Evolutionary conservation across 345 rosid species (phyloP), one percentile per base, ranked within the genome.

Genomic region (Corchorus capsularis): DNA sequence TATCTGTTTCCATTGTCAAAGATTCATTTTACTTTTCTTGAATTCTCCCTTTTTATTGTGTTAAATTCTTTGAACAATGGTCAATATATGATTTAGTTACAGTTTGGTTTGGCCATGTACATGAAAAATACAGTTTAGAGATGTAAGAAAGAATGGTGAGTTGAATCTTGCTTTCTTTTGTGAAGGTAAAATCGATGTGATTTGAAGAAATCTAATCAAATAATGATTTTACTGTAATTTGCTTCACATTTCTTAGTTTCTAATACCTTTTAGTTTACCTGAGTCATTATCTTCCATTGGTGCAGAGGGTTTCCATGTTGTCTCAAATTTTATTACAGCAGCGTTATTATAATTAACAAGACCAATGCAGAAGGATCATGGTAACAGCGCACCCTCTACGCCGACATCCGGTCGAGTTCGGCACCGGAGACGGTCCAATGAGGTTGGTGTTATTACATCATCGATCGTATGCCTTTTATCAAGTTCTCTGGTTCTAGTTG

Each of bases 381-480:
- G 17, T 78, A 13, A 5, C 46, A 55, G 49, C 72, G 57, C 76
- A 50, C 77, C 68, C 16, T 6, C 60, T 65, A 55, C 77, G 8
- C 72, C 77, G 43, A 49, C 73, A 52, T 52, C 64, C n/a, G 61
- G 34, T 55, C 56, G 85, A 63, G 49, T 76, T 73, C 85, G 89
- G 50, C 78, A 82, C 55, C 83, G 89, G 20, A 83, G 80, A 69
- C 69, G 85, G 41, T 81, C 86, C 63, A 83, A 41, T 60, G 89
- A 82, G 89, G 86, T 86, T 27, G 10, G 69, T 14, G 3, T 35
- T 45, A 3, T 63, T 16, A 14, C 56, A 66, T 56, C 12, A 37
- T 6, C 47, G n/a, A 37, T 56, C 27, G 57, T 69, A 8, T 67
- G 27, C 16, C 11, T 76, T 14, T 20, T 5, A 19, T 80, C 5